These are phyloP conservation scores for Fraxinus anomala DNA, from an alignment of 257 asterid genomes.

Conservation along the genomic window DNA sequence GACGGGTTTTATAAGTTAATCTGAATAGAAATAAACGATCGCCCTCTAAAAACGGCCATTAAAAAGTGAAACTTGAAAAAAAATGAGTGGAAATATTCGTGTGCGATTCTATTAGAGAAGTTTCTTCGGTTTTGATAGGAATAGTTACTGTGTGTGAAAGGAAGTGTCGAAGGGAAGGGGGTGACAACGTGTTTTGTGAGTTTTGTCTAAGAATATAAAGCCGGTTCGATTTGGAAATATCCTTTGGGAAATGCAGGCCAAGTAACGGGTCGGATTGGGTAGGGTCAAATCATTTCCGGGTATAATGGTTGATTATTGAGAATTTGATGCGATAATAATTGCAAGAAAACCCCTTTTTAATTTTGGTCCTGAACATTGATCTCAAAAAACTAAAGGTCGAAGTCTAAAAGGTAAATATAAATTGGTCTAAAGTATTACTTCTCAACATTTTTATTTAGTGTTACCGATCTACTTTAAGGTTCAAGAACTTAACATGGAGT, in stretches of 20 bases:
- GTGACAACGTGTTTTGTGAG: neutral
- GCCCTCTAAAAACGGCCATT: constrained; percentile 22
- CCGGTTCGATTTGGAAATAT: neutral
- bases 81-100: neutral
- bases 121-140: neutral
- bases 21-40: constrained; percentile 15
- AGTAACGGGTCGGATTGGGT: neutral
- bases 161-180: neutral
- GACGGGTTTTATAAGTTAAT: neutral
- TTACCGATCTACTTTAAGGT: too few relatives aligned
- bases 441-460: too few relatives aligned
- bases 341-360: too few relatives aligned
- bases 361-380: too few relatives aligned
- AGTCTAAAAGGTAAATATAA: too few relatives aligned
- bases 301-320: neutral
- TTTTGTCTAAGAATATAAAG: neutral
- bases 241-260: neutral
- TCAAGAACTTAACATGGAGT: too few relatives aligned
- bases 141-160: neutral
- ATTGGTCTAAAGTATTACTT: too few relatives aligned
- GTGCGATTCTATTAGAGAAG: neutral
- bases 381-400: too few relatives aligned
- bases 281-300: neutral
- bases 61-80: neutral
- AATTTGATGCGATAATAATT: neutral